Conservation (phyloP, 768 basidiomycete genomes). For the Jaapia argillacea region DNA sequence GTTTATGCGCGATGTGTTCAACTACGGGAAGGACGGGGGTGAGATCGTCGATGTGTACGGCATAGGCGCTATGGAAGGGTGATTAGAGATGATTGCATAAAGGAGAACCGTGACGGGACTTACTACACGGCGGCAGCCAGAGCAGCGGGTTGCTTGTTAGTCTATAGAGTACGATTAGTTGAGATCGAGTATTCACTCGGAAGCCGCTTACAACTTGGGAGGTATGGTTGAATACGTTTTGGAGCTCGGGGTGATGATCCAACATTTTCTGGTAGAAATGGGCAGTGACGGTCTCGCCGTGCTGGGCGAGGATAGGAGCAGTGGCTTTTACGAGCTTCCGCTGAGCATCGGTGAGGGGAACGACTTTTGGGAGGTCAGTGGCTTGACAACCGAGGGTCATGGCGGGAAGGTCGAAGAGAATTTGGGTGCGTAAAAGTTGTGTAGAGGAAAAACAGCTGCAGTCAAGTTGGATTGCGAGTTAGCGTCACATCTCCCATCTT, state of each 20-base stretch:
- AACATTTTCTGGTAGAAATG: conserved; percentile 15
- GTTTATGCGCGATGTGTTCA: conserved; percentile 15
- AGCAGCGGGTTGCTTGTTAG: conserved; percentile 12
- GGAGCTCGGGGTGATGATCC: conserved; percentile 10
- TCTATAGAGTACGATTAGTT: conserved; percentile 2
- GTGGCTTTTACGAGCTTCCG: conserved; percentile 12
- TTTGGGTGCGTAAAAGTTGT: no score
- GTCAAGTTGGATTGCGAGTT: no score
- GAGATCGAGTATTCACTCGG: background rate
- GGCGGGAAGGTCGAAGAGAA: no score
- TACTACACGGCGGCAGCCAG: conserved; percentile 12
- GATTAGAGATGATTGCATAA: no score
- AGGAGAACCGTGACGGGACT: no score
- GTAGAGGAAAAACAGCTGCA: no score
- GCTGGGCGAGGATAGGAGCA: conserved; percentile 11
- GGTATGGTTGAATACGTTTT: conserved; percentile 14
- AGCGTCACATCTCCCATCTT: no score
- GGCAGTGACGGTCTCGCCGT: conserved; percentile 12
- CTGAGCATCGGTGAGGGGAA: conserved; percentile 12
- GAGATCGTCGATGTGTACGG: conserved; percentile 14
- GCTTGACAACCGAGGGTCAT: background rate
- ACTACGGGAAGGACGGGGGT: conserved; percentile 13
- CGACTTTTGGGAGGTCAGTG: conserved; percentile 8
- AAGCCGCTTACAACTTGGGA: conserved; percentile 10
- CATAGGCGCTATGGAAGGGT: no score